Percentiles rank a stretch among this genome's conserved stretches.
These are phyloP conservation scores for Didymella arachidicola DNA, from an alignment of 2,329 filamentous ascomycete genomes.

Conservation along the genomic window DNA sequence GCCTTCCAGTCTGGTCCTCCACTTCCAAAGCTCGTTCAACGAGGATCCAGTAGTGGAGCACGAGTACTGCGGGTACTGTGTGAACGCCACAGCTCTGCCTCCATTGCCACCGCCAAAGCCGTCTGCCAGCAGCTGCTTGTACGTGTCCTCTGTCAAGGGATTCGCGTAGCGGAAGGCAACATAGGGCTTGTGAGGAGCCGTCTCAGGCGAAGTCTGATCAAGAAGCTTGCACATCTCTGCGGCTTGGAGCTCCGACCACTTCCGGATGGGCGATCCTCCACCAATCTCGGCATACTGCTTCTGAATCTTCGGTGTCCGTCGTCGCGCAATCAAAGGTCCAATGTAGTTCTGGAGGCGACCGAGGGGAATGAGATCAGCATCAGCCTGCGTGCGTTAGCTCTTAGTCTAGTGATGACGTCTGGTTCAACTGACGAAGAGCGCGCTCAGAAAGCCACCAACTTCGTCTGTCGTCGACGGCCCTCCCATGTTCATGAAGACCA, in stretches of 20 bases:
- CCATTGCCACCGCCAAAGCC: slow-evolving; percentile 89
- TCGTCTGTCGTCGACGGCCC: slow-evolving; percentile 88
- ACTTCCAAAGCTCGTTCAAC: slow-evolving; percentile 97
- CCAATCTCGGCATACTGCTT: slow-evolving; percentile 96
- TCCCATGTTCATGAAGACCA: slow-evolving; percentile 99
- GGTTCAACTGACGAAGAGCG: slow-evolving; percentile 77
- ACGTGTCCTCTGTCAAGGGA: slow-evolving; percentile 94
- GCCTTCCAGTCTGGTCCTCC: slow-evolving; percentile 86
- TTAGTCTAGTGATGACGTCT: background rate
- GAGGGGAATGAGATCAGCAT: slow-evolving; percentile 94
- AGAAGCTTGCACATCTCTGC: slow-evolving; percentile 97
- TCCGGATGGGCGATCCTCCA: slow-evolving; percentile 95
- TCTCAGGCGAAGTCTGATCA: slow-evolving; percentile 88
- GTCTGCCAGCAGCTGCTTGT: slow-evolving; percentile 80
- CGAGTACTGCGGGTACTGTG: slow-evolving; percentile 97
- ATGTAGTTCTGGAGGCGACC: slow-evolving; percentile 90
- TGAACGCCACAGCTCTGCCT: slow-evolving; percentile 95
- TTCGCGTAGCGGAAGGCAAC: slow-evolving; percentile 96
- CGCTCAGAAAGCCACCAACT: slow-evolving; percentile 87
- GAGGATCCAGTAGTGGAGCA: slow-evolving; percentile 97
- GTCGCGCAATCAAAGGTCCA: slow-evolving; percentile 82
- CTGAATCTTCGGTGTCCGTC: slow-evolving; percentile 94
- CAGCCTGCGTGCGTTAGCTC: slow-evolving; percentile 66
- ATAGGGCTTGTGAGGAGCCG: slow-evolving; percentile 95
- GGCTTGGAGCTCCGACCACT: slow-evolving; percentile 96